Percentiles rank a stretch among this genome's conserved stretches.
Evolutionary conservation across 148 eudicot genomes (phyloP).

Genomic region (Silene uniflora): DNA sequence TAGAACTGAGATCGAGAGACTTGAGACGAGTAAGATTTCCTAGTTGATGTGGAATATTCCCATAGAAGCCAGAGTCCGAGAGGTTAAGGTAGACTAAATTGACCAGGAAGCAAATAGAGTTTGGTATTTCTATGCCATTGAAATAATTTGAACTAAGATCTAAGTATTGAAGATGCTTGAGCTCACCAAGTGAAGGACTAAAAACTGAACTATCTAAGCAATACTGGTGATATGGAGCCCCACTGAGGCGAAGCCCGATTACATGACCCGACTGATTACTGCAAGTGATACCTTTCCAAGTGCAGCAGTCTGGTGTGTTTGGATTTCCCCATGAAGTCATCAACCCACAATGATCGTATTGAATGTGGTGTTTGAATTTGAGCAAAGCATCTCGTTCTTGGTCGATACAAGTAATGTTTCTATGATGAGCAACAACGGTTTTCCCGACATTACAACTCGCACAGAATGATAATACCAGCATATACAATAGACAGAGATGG

Average conservation of each 20-base stretch:
- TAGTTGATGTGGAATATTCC: no score
- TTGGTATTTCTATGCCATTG: background rate
- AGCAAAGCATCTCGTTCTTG: constrained; percentile 10
- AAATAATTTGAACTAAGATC: constrained; percentile 7
- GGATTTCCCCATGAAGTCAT: background rate
- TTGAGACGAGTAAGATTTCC: no score
- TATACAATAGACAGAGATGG: background rate
- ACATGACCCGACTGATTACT: constrained; percentile 8
- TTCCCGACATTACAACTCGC: background rate
- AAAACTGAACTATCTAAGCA: background rate
- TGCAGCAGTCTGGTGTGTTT: background rate
- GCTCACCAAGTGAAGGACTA: constrained; percentile 1
- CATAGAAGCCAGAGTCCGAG: no score
- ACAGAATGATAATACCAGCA: background rate
- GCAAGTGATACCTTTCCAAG: background rate
- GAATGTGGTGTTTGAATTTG: background rate
- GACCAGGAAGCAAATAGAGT: background rate
- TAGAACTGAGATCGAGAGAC: no score
- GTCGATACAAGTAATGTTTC: constrained; percentile 6
- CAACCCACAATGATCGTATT: background rate
- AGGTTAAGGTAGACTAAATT: background rate
- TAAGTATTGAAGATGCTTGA: constrained; percentile 13
- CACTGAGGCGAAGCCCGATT: background rate
- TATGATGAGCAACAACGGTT: background rate
- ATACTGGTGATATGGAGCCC: no score